Evolutionary conservation across 495 filamentous ascomycete species (phyloP).

Genomic region (Aspergillus campestris): DNA sequence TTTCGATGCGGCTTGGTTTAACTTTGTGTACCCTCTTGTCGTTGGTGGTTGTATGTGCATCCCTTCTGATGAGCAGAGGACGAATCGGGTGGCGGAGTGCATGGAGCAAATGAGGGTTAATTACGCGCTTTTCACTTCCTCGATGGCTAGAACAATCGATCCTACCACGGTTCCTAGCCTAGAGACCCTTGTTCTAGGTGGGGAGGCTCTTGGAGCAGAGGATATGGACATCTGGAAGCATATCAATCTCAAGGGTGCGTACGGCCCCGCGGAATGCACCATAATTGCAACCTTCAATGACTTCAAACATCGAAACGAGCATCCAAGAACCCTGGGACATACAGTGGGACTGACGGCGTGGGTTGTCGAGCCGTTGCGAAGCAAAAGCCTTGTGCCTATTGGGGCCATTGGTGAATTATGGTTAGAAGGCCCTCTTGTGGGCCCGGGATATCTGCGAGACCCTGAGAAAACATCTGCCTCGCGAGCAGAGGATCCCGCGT

Average conservation of each 20-base stretch:
- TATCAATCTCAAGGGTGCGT: not conserved
- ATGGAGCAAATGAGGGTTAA: too few species aligned
- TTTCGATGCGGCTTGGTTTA: constrained; percentile 47
- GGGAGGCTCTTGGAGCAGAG: not conserved
- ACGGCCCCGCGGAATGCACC: not conserved
- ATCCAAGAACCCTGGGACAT: too few species aligned
- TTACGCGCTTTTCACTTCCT: too few species aligned
- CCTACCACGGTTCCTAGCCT: not conserved
- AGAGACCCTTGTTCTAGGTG: not conserved
- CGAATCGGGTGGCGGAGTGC: too few species aligned
- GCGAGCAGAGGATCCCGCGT: too few species aligned
- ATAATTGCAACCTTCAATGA: not conserved
- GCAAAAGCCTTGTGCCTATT: constrained; percentile 13
- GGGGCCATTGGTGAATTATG: constrained; percentile 23
- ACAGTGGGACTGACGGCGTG: constrained; percentile 9
- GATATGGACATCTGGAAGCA: not conserved
- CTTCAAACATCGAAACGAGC: not conserved
- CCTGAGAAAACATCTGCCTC: not conserved
- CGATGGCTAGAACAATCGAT: too few species aligned
- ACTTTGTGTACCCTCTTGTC: constrained; percentile 45
- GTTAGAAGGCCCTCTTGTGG: constrained; percentile 18
- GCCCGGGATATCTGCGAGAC: constrained; percentile 20
- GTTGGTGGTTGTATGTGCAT: constrained; percentile 31
- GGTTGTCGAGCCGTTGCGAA: constrained; percentile 14
- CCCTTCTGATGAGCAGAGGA: too few species aligned